Evolutionary conservation across 352 stramenopile species (phyloP).

Genomic region (Phytophthora tentaculata): DNA sequence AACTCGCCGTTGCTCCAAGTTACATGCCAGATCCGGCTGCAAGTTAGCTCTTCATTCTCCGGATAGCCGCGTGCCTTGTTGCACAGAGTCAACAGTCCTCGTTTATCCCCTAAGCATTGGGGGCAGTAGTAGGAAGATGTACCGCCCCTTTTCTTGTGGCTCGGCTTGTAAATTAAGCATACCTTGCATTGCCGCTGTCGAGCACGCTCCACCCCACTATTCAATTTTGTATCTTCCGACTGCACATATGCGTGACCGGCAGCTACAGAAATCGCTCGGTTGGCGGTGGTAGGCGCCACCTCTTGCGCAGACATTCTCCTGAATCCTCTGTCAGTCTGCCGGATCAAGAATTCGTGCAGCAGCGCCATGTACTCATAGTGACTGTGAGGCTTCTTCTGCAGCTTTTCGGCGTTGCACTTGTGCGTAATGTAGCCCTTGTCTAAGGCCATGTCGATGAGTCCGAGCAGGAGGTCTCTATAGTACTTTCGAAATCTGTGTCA

Average conservation of each 20-base stretch:
- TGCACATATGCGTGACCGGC: neutral
- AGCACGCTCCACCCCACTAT: neutral
- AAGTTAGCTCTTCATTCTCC: slow-evolving; percentile 9
- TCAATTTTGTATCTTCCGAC: neutral
- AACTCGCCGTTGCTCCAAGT: slow-evolving; percentile 30
- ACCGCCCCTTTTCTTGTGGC: slow-evolving; percentile 10
- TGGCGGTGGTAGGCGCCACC: neutral
- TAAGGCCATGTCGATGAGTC: neutral
- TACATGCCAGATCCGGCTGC: slow-evolving; percentile 27
- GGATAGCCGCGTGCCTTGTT: slow-evolving; percentile 9
- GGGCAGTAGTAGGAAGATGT: slow-evolving; percentile 15
- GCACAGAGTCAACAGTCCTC: slow-evolving; percentile 2
- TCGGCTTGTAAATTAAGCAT: slow-evolving; percentile 19
- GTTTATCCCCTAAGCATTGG: neutral
- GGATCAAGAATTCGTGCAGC: neutral
- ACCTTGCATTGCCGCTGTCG: slow-evolving; percentile 14
- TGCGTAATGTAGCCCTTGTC: neutral
- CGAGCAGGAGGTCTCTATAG: neutral
- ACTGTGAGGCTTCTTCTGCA: neutral
- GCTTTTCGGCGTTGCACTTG: neutral
- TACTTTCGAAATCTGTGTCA: neutral
- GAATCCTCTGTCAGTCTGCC: neutral
- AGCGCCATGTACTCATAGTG: neutral
- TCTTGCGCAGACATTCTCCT: neutral
- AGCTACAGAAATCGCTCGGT: neutral